Base-by-base conservation (phyloP, 805 yeast genomes). In the Schwanniomyces occidentalis region DNA sequence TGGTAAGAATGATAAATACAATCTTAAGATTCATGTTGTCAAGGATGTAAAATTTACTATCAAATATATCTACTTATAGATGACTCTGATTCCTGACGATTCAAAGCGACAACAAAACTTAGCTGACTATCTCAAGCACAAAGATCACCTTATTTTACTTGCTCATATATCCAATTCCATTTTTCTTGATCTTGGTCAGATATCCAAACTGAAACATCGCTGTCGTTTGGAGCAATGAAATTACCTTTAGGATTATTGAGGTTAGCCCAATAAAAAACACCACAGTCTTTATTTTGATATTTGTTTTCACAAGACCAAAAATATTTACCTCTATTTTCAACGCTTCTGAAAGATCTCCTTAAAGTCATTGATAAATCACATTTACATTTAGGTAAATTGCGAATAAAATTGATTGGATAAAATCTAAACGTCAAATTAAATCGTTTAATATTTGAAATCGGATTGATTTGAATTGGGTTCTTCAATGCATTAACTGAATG, bases 371-470 rank as follows among this genome's bases (percentile, higher is more conserved):
- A 46, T 3, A 56, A 39, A 4, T 51, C 57, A 61, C 86, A 81
- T 46, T 44, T 56, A 39, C 85, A 79, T 27, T 41, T 52, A 1
- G 81, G 80, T 9, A 60, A 43, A 22, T 61, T 44, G 0, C 54
- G 42, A 1, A 52, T 47, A 39, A 69, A 69, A 8, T 52, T 48
- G 0, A 65, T 53, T 2, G 74, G 67, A 38, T 72, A 74, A 67
- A 72, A 69, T 19, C 95, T 57, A 49, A 75, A 83, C 0, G 95
- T 86, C 25, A 85, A 52, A 42, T 80, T 84, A 42, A 81, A 71
- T 33, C 95, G 58, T 4, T 65, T 40, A 1, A 69, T 45, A 0
- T 81, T 82, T 1, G 80, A 52, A 0, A 71, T 55, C 0, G 56
- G 28, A 46, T 54, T 46, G 27, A 66, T 61, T 35, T 73, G 73